Evolutionary conservation across 805 yeast species (phyloP), one percentile per base, ranked within the genome.

Genomic region (Clavispora asparagi): DNA sequence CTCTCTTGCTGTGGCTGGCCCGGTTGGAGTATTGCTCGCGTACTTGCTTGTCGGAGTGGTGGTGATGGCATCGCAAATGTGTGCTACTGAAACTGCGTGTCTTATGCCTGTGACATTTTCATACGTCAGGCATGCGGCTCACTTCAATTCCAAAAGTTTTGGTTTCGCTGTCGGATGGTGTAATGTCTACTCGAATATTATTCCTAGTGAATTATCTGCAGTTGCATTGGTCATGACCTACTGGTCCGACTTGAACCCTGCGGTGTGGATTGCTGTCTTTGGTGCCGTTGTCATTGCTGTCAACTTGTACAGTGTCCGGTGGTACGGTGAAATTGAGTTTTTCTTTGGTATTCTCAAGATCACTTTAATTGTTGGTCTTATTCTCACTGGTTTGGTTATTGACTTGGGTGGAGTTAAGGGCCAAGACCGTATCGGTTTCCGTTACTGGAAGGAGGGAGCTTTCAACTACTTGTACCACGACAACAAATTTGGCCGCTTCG

Each of bases 131-230:
- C 74, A 70, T 49, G 53, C 69, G 6, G 71, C 62, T 44, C 64
- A 62, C 45, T 67, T 71, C 50, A 55, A 65, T 42, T 79, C 75
- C 56, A 73, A 72, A 16, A 73, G 78, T 9, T 52, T 70, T 38
- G 77, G 77, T 3, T 75, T 74, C 53, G 67, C 76, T 11, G 68
- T 68, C 50, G 80, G 81, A 32, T 75, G 76, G 70, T 53, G 67
- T 37, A 63, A 65, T 37, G 58, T 73, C 33, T 73, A 71, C 58
- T 58, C 61, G 2, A 39, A 38, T 12, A 9, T 62, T 11, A 49
- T 70, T 44, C 79, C 79, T 25, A 62, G 60, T 43, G 78, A 76
- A 49, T 58, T 76, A 33, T 59, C 51, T 13, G 67, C 65, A 1
- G 52, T 57, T 37, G 62, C 65, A 4, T 55, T 59, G 19, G 57